These are phyloP conservation scores for Salisapilia sapeloensis DNA, from an alignment of 352 stramenopile genomes.

Conservation along the genomic window DNA sequence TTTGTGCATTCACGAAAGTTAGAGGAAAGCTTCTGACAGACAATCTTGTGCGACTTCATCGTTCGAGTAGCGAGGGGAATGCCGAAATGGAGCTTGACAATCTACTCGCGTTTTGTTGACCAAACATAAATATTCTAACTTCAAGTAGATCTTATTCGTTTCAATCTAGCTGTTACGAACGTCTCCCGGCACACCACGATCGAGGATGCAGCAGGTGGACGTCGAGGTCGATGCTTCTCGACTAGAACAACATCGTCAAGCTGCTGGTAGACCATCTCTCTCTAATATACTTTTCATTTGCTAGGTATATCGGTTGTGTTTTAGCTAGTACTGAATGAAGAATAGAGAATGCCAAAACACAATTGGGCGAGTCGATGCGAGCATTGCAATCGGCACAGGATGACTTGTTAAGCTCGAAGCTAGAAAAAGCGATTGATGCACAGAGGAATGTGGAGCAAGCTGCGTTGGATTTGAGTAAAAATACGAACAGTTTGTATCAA, in stretches of 20 bases:
- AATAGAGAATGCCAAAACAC: slow-evolving; percentile 8
- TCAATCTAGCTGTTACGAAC: too few species aligned
- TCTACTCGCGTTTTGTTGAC: too few species aligned
- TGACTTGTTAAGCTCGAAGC: slow-evolving; percentile 16
- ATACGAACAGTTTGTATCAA: slow-evolving; percentile 34
- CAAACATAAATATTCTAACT: too few species aligned
- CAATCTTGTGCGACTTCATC: slow-evolving; percentile 62
- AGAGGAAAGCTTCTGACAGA: slow-evolving; percentile 62
- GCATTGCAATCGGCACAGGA: slow-evolving; percentile 20
- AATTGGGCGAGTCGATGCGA: slow-evolving; percentile 16
- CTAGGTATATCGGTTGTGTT: too few species aligned
- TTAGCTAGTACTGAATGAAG: too few species aligned
- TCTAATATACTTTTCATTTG: too few species aligned
- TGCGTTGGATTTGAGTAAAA: slow-evolving; percentile 36
- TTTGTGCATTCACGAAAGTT: slow-evolving; percentile 62
- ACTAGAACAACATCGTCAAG: too few species aligned
- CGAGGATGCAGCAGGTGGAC: too few species aligned
- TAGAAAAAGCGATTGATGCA: slow-evolving; percentile 26
- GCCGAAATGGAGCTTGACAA: slow-evolving; percentile 1
- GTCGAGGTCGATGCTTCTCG: too few species aligned
- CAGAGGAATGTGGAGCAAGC: slow-evolving; percentile 44
- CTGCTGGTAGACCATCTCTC: too few species aligned
- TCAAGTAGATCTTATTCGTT: too few species aligned
- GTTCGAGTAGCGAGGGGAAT: background rate
- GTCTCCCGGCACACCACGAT: too few species aligned